These are phyloP conservation scores for Oidiodendron maius DNA, from an alignment of 495 filamentous ascomycete species.

Conservation along the genomic window DNA sequence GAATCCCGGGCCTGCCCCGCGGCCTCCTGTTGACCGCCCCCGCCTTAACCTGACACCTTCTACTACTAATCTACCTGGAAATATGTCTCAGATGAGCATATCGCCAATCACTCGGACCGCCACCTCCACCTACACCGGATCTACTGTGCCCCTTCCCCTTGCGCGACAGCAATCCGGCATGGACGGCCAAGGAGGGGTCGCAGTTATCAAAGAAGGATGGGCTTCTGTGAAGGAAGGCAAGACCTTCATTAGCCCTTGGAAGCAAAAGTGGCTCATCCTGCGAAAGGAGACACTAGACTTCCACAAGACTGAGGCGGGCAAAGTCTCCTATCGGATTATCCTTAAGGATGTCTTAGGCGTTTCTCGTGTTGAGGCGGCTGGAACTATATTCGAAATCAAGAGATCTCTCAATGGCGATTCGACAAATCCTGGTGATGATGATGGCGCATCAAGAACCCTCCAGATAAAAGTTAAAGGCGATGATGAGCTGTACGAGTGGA, in stretches of 20 bases:
- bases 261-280: constrained; percentile 79
- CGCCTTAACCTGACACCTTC: constrained; percentile 70
- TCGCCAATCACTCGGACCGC: constrained; percentile 50
- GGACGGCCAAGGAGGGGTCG: constrained; percentile 56
- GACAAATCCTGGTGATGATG: constrained; percentile 56
- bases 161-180: constrained; percentile 53
- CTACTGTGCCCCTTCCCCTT: constrained; percentile 63
- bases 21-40: constrained; percentile 79
- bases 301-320: constrained; percentile 79
- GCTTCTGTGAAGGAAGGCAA: constrained; percentile 83
- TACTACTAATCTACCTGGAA: constrained; percentile 65
- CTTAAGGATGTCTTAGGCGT: constrained; percentile 83
- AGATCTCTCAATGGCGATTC: constrained; percentile 59
- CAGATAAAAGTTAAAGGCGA: constrained; percentile 89
- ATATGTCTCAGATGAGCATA: constrained; percentile 67
- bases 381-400: constrained; percentile 87
- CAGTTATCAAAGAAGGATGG: constrained; percentile 83
- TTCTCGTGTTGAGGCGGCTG: constrained; percentile 76
- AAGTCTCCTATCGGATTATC: constrained; percentile 70
- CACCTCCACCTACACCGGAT: constrained; percentile 58
- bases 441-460: constrained; percentile 71
- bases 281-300: constrained; percentile 88
- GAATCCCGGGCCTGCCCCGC: constrained; percentile 92
- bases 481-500: constrained; percentile 97
- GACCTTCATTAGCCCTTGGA: constrained; percentile 75